phyloP scores from a whole-genome alignment of 2,329 filamentous ascomycete species.

The Botrytis pseudocinerea region DNA sequence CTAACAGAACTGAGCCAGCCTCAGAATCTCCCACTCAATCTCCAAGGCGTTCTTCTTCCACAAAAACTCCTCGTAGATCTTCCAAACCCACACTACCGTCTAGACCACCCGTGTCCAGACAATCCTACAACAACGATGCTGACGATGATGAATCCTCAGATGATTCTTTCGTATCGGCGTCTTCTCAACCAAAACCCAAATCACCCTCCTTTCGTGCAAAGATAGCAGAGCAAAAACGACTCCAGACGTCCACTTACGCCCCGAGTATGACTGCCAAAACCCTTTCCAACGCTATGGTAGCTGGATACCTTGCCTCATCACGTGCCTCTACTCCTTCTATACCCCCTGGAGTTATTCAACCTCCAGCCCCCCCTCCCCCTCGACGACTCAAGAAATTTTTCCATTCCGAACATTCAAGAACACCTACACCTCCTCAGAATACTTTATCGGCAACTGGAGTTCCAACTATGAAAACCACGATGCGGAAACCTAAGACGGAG shows the following conservation, averaged over 20 bases:
- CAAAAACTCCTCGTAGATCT: slow-evolving; percentile 3
- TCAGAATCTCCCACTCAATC: neutral
- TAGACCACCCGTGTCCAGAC: slow-evolving; percentile 18
- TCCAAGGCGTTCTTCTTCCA: slow-evolving; percentile 1
- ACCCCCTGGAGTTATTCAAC: slow-evolving; percentile 19
- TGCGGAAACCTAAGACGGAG: slow-evolving; percentile 58
- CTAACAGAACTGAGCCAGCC: neutral
- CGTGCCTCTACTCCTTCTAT: slow-evolving; percentile 47
- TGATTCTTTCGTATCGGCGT: slow-evolving; percentile 42
- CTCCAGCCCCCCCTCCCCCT: slow-evolving; percentile 39
- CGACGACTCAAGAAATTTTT: slow-evolving; percentile 41
- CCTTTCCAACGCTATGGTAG: slow-evolving; percentile 73
- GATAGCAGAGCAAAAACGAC: slow-evolving; percentile 33
- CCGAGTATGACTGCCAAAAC: slow-evolving; percentile 58
- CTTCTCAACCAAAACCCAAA: slow-evolving; percentile 25
- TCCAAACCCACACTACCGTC: neutral
- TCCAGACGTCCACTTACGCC: slow-evolving; percentile 28
- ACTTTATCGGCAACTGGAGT: neutral
- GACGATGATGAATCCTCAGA: slow-evolving; percentile 34
- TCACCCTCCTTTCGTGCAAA: slow-evolving; percentile 35
- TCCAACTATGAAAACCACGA: slow-evolving; percentile 11
- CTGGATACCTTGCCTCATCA: slow-evolving; percentile 69
- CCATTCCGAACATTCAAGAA: slow-evolving; percentile 32
- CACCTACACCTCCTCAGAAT: slow-evolving; percentile 2
- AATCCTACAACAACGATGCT: slow-evolving; percentile 26